Conservation (phyloP, 495 filamentous ascomycete species). For the Penicillium bovifimosum region DNA sequence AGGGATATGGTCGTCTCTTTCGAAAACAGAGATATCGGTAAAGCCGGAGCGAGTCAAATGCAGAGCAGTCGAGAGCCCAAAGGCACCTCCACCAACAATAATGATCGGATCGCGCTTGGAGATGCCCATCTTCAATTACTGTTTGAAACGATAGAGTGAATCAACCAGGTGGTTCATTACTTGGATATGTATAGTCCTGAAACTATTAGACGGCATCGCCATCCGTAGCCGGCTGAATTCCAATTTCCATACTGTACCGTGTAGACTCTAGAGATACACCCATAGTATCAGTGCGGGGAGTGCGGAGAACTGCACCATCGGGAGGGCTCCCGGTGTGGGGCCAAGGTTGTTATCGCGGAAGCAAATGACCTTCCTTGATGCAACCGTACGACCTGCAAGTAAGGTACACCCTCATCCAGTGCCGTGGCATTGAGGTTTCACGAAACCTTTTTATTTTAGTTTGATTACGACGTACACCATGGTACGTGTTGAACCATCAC, state of each 20-base stretch:
- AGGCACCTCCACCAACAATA: slow-evolving; percentile 44
- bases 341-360: too few species aligned
- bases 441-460: too few species aligned
- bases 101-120: slow-evolving; percentile 21
- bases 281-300: background rate
- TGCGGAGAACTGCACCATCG: slow-evolving; percentile 3
- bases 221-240: background rate
- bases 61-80: slow-evolving; percentile 48
- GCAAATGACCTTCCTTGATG: too few species aligned
- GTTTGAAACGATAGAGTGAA: background rate
- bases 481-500: too few species aligned
- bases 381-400: too few species aligned
- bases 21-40: slow-evolving; percentile 36
- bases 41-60: slow-evolving; percentile 45
- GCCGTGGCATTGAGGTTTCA: too few species aligned
- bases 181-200: background rate
- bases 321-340: slow-evolving; percentile 1
- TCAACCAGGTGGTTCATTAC: background rate
- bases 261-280: background rate
- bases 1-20: slow-evolving; percentile 23
- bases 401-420: too few species aligned
- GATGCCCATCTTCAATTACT: slow-evolving; percentile 12
- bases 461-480: too few species aligned
- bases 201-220: background rate
- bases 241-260: too few species aligned